phyloP scores from a whole-genome alignment of 805 yeast genomes.

The Saturnispora zaruensis region DNA sequence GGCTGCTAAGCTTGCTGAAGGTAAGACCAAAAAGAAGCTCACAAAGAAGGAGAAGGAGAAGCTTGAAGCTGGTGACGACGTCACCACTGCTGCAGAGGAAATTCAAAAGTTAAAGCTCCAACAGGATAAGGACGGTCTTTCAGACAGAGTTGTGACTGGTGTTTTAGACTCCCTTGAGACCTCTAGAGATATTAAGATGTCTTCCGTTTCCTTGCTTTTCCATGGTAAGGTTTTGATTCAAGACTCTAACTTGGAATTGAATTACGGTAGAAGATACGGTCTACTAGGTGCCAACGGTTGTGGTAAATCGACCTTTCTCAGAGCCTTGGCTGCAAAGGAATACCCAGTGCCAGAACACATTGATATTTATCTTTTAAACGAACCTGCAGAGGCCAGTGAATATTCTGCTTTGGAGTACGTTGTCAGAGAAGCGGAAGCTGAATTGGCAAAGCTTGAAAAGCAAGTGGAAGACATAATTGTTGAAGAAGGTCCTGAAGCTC shows the following conservation, averaged over 20 bases:
- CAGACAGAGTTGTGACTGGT: slow-evolving; percentile 98
- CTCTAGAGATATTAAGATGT: slow-evolving; percentile 87
- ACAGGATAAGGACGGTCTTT: slow-evolving; percentile 86
- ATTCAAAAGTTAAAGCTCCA: slow-evolving; percentile 85
- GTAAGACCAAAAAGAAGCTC: slow-evolving; percentile 57
- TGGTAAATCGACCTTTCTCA: slow-evolving; percentile 93
- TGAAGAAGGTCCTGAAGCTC: slow-evolving; percentile 90
- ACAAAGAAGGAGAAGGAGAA: slow-evolving; percentile 43
- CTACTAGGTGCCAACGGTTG: slow-evolving; percentile 97
- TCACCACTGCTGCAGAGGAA: slow-evolving; percentile 58
- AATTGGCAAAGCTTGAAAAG: slow-evolving; percentile 84
- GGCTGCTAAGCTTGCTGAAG: slow-evolving; percentile 84
- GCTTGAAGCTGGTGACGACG: slow-evolving; percentile 41
- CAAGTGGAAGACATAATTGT: slow-evolving; percentile 83
- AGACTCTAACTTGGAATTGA: slow-evolving; percentile 86
- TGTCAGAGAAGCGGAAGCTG: slow-evolving; percentile 91
- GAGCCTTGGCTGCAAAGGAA: slow-evolving; percentile 92
- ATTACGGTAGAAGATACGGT: slow-evolving; percentile 97
- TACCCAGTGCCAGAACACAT: slow-evolving; percentile 89
- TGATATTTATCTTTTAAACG: slow-evolving; percentile 88
- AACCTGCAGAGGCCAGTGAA: slow-evolving; percentile 95
- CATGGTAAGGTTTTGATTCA: slow-evolving; percentile 96
- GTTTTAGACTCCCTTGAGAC: slow-evolving; percentile 83
- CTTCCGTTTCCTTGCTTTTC: slow-evolving; percentile 85
- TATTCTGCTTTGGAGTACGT: slow-evolving; percentile 91